Conservation (phyloP, 2,329 filamentous ascomycete species). For the Dactylella cylindrospora region DNA sequence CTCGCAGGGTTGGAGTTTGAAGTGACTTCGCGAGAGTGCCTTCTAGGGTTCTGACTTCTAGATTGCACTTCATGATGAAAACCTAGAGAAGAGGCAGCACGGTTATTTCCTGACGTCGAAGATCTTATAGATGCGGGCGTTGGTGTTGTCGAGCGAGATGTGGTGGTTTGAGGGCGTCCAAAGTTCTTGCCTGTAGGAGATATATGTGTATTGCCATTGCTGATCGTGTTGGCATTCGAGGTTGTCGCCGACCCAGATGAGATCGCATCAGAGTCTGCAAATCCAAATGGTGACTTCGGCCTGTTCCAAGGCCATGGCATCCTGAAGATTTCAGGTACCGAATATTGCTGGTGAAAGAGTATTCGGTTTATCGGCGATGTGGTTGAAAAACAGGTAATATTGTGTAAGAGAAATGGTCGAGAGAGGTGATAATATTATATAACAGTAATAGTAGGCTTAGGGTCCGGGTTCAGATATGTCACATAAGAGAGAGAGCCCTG, state of each 20-base stretch:
- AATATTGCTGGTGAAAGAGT: neutral
- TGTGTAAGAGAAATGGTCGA: constrained; percentile 21
- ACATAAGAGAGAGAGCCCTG: too few relatives aligned
- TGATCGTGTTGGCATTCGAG: neutral
- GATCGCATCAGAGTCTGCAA: constrained; percentile 13
- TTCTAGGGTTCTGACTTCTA: constrained; percentile 4
- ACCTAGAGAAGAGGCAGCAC: constrained; percentile 26
- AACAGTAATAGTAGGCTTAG: too few relatives aligned
- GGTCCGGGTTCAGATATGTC: too few relatives aligned
- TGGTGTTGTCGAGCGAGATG: constrained; percentile 24
- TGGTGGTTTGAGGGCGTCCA: constrained; percentile 20
- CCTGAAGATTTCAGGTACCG: constrained; percentile 24
- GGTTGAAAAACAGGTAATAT: constrained; percentile 25
- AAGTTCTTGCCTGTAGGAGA: neutral
- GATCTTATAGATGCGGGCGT: constrained; percentile 10
- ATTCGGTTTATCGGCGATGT: constrained; percentile 29
- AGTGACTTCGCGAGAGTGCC: constrained; percentile 18
- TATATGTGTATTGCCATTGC: neutral
- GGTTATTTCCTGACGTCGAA: neutral
- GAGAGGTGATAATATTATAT: too few relatives aligned
- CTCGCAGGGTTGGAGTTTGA: constrained; percentile 7
- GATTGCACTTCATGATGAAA: constrained; percentile 16
- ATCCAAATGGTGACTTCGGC: constrained; percentile 41
- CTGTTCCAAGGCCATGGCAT: constrained; percentile 43
- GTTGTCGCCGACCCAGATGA: constrained; percentile 10